A percentile compares a stretch with the other conserved stretches of the same genome.
These are phyloP conservation scores for Anthoceros angustus DNA, from an alignment of 225 moss, liverwort and hornwort genomes.

Conservation along the genomic window DNA sequence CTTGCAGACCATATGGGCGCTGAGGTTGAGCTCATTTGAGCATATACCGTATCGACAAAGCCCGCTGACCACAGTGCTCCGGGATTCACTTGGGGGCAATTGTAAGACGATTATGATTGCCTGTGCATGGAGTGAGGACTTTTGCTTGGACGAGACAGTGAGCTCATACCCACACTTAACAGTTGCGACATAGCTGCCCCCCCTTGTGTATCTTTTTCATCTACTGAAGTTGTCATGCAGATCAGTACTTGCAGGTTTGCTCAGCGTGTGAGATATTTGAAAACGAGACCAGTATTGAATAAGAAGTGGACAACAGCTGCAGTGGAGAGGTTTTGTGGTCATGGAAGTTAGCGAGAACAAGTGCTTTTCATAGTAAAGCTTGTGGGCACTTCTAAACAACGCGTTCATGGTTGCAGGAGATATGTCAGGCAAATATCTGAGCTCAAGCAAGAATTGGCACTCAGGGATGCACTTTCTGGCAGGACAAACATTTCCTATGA, in stretches of 20 bases:
- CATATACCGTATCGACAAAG: slow-evolving; percentile 90
- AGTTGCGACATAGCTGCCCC: not conserved
- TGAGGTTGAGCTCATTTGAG: slow-evolving; percentile 42
- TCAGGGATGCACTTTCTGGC: slow-evolving; percentile 54
- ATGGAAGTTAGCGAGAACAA: not conserved
- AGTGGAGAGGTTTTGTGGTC: slow-evolving; percentile 19
- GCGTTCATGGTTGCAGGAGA: slow-evolving; percentile 21
- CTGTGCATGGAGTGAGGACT: slow-evolving; percentile 90
- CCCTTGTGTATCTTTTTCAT: not conserved
- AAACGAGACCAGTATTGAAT: slow-evolving; percentile 34
- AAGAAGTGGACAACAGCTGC: slow-evolving; percentile 30
- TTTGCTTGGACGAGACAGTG: slow-evolving; percentile 91
- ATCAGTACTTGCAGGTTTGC: slow-evolving; percentile 42
- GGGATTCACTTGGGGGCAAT: slow-evolving; percentile 79
- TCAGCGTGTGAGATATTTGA: slow-evolving; percentile 41
- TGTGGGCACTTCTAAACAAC: slow-evolving; percentile 1
- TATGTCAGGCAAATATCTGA: slow-evolving; percentile 50
- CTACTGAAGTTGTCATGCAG: slow-evolving; percentile 12
- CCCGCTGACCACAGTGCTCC: slow-evolving; percentile 59
- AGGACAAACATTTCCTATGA: slow-evolving; percentile 53
- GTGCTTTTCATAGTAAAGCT: not conserved
- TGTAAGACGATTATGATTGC: slow-evolving; percentile 75
- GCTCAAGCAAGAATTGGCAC: slow-evolving; percentile 68
- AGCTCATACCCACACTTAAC: not conserved
- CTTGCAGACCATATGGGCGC: slow-evolving; percentile 67